phyloP scores from a whole-genome alignment of 2,329 filamentous ascomycete genomes.

The Penicillium sp. region DNA sequence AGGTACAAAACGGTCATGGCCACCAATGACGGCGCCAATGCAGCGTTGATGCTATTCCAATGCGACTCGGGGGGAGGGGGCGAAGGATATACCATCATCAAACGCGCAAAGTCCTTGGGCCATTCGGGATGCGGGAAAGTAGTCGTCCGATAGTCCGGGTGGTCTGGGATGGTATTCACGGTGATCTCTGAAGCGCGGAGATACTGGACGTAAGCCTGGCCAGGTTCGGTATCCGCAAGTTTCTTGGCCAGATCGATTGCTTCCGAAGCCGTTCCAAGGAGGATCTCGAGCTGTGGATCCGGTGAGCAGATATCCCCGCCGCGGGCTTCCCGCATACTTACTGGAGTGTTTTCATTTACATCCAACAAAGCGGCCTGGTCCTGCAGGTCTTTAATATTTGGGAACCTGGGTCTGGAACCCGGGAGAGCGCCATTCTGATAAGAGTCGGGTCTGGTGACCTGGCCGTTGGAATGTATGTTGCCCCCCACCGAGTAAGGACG shows the following conservation, averaged over 20 bases:
- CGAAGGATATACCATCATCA: conserved; percentile 49
- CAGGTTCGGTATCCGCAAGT: conserved; percentile 53
- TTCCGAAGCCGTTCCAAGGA: conserved; percentile 41
- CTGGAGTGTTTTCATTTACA: conserved; percentile 37
- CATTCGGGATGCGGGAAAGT: conserved; percentile 57
- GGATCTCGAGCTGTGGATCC: conserved; percentile 35
- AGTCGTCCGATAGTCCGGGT: conserved; percentile 73
- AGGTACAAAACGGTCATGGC: not conserved
- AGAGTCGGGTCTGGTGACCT: conserved; percentile 27
- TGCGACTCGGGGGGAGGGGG: too few species aligned
- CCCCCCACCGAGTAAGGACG: conserved; percentile 33
- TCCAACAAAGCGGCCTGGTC: conserved; percentile 41
- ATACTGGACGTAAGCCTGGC: conserved; percentile 81
- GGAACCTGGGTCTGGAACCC: conserved; percentile 34
- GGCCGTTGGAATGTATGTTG: conserved; percentile 33
- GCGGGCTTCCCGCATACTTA: conserved; percentile 24
- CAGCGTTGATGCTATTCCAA: not conserved
- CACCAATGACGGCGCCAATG: not conserved
- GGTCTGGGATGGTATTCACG: conserved; percentile 73
- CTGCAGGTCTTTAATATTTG: conserved; percentile 47
- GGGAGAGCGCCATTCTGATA: conserved; percentile 29
- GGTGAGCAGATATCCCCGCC: conserved; percentile 22
- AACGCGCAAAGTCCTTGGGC: conserved; percentile 54
- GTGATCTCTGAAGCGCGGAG: conserved; percentile 80
- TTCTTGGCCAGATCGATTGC: conserved; percentile 39